A percentile compares a stretch with the other conserved stretches of the same genome.
Conservation (phyloP, 345 rosid genomes). For the Syzygium grande region DNA sequence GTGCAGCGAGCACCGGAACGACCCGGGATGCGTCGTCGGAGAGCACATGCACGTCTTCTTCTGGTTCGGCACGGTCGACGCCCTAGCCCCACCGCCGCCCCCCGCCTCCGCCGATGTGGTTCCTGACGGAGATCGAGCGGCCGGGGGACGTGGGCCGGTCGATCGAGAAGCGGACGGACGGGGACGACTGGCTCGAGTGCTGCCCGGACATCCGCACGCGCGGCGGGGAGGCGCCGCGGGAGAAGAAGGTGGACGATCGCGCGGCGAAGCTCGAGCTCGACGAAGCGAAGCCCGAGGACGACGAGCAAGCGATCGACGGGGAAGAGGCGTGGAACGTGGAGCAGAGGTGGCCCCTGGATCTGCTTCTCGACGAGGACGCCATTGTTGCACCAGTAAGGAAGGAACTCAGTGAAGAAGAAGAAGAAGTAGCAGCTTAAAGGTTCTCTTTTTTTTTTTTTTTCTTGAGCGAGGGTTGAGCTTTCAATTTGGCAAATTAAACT, state of each 20-base stretch:
- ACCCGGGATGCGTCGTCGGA: constrained; percentile 45
- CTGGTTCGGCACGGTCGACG: constrained; percentile 1
- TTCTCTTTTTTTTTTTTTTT: neutral
- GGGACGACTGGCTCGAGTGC: constrained; percentile 8
- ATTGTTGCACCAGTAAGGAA: neutral
- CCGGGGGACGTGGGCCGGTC: constrained; percentile 21
- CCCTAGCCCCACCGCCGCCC: neutral
- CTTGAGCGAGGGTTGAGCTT: neutral
- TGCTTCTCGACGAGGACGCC: constrained; percentile 10
- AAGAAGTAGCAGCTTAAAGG: neutral
- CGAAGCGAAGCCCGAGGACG: constrained; percentile 21
- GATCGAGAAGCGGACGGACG: constrained; percentile 28
- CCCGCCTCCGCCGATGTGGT: constrained; percentile 2
- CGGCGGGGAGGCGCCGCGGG: constrained; percentile 26
- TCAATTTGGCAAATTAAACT: neutral
- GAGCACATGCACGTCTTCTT: constrained; percentile 48
- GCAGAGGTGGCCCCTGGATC: constrained; percentile 1
- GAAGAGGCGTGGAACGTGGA: constrained; percentile 6
- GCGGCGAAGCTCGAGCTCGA: constrained; percentile 17
- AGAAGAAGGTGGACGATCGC: constrained; percentile 11
- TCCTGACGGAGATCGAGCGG: constrained; percentile 25
- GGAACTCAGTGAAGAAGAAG: neutral
- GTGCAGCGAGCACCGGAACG: constrained; percentile 46
- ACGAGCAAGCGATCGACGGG: neutral
- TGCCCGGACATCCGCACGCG: constrained; percentile 9